Base-by-base conservation (phyloP, 805 yeast species). In the Starmerella potacharoeniae region DNA sequence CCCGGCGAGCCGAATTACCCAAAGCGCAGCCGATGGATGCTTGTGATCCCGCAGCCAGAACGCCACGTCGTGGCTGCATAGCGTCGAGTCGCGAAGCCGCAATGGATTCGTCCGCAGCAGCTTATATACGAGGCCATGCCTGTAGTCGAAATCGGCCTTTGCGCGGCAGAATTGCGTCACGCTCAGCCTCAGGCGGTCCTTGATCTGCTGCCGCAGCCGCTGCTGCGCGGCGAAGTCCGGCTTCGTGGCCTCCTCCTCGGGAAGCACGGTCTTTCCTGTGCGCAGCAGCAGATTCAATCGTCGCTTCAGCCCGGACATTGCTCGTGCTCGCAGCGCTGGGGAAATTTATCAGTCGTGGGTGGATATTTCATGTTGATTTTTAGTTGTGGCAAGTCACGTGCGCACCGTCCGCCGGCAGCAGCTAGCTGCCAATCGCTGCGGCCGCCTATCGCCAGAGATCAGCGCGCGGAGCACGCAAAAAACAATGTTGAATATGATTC, bases 1-100 rank as follows among this genome's bases (percentile, higher is more conserved):
- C 6, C 66, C 66, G 14, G 65, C 65, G 39, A 63, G 55, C 29
- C 46, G 52, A 6, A 62, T 49, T 3, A 62, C 47, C 66, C 66
- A 63, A n/a, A 60, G 47, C 1, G 66, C 66, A 0, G 64, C 62
- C 4, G 55, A 17, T 5, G 60, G 57, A 31, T 62, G 55, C 49
- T 55, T 51, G 54, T 57, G 54, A 22, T 61, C 61, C 5, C 61
- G 47, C 13, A 63, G 58, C 66, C 65, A 62, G 28, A 40, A 56
- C 8, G 43, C 39, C 45, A 56, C 55, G 34, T 63, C 66, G 35
- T 62, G 63, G 33, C 59, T 39, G 17, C 61, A 52, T 30, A 62
- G 46, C 1, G 61, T 57, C 11, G 63, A 59, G 54, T 63, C 59
- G 3, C 29, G 30, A 33, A 62, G 57, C 16, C 66, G 41, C 16